phyloP scores from a whole-genome alignment of 2,329 filamentous ascomycete species.

The Cordyceps cateniannulata region DNA sequence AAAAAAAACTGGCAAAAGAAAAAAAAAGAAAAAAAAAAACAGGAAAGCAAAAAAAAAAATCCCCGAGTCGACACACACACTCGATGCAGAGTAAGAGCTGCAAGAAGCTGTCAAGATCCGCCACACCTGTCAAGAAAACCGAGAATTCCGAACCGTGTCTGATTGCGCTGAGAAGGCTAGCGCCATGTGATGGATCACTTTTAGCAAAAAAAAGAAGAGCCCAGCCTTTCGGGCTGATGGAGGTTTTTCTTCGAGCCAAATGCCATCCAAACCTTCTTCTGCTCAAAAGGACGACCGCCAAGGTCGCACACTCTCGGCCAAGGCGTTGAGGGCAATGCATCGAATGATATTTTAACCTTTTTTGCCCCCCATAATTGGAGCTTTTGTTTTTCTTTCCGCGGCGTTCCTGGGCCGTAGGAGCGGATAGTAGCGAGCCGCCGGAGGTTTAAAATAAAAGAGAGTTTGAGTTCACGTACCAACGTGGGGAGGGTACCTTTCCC shows the following conservation, averaged over 20 bases:
- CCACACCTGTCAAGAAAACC: not conserved
- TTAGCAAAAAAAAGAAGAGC: no score
- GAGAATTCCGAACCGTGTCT: not conserved
- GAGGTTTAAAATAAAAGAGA: not conserved
- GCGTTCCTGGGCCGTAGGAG: not conserved
- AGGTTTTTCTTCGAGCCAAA: no score
- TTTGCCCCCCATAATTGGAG: not conserved
- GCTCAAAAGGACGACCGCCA: not conserved
- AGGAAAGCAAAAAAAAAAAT: not conserved
- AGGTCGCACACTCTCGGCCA: no score
- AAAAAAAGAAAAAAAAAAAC: not conserved
- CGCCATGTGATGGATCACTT: constrained; percentile 1
- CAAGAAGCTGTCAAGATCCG: not conserved
- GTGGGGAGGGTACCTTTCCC: not conserved
- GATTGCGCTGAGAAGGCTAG: not conserved
- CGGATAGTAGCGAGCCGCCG: not conserved
- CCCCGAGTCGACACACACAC: not conserved
- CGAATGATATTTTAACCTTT: not conserved
- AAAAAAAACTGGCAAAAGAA: not conserved
- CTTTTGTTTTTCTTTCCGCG: not conserved
- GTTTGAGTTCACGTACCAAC: not conserved
- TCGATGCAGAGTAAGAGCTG: not conserved
- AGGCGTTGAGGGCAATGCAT: no score
- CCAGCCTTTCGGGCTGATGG: no score
- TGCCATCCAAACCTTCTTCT: no score